Base-by-base conservation (phyloP, 2,329 filamentous ascomycete genomes). In the Cladorrhinum sp. region DNA sequence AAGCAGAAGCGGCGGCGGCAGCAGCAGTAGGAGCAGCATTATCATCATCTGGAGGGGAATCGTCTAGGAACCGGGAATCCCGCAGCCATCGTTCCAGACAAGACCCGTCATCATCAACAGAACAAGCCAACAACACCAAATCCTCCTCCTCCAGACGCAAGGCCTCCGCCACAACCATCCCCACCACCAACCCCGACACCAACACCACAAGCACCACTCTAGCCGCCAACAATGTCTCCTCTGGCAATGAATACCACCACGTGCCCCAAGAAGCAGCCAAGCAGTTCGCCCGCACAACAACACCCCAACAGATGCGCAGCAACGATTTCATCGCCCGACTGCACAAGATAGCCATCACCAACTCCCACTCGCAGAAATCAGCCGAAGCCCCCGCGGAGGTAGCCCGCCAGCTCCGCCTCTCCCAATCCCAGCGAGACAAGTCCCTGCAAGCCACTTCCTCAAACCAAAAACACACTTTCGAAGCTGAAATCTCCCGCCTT, bases 241-340 rank as follows among this genome's bases (percentile, higher is more conserved):
- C 27, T 50, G 51, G 54, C 29, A 23, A 49, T 51, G 20, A 63
- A 51, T 59, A 84, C 64, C 80, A 75, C 36, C 80, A 86, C 65
- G 71, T 85, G 1, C 84, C 84, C 13, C 75, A 77, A 56, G 76
- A 81, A 36, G 84, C 84, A 0, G 83, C 83, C 1, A 68, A 77
- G 12, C 82, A 85, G 60, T 86, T 86, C 66, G 73, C 78, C 9
- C 73, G 77, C 49, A 86, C 84, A 0, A 79, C 83, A 0, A 83
- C 81, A 1, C 73, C 77, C 16, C 77, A 78, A 20, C 66, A 68
- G 45, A 72, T 74, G 68, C 71, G 72, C 24, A 71, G 57, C 60
- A 57, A 53, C 59, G 54, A 53, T 51, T 69, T 74, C 9, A 69
- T 75, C 12, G 79, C 81, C 64, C 78, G 74, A 56, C 67, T 82